A percentile compares a stretch with the other conserved stretches of the same genome.
These are phyloP conservation scores for Powellomyces hirtus DNA, from an alignment of 192 early-diverging fungal species.

Conservation along the genomic window DNA sequence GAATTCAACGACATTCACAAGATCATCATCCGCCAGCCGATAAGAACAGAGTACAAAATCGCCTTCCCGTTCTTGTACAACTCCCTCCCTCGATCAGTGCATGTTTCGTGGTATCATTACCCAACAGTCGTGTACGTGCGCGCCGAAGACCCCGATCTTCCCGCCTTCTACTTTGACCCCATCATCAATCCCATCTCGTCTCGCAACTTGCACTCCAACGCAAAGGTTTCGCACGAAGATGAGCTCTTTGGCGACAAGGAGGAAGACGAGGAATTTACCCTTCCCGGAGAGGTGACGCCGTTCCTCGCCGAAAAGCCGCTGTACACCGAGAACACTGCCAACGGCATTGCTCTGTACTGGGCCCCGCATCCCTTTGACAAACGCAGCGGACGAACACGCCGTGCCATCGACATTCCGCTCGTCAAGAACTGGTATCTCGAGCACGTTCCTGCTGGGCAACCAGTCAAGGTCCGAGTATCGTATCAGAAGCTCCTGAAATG, in stretches of 20 bases:
- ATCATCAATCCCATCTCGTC: slow-evolving; percentile 97
- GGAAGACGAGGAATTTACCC: slow-evolving; percentile 73
- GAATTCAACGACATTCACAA: slow-evolving; percentile 99
- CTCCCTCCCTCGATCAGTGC: slow-evolving; percentile 90
- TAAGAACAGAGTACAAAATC: slow-evolving; percentile 98
- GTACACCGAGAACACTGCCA: slow-evolving; percentile 90
- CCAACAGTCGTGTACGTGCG: slow-evolving; percentile 86
- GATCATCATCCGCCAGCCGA: slow-evolving; percentile 97
- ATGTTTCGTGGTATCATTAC: slow-evolving; percentile 89
- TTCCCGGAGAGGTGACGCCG: slow-evolving; percentile 76
- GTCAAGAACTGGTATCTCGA: slow-evolving; percentile 99
- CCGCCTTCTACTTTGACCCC: slow-evolving; percentile 97
- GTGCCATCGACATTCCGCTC: slow-evolving; percentile 91
- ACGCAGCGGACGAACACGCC: slow-evolving; percentile 82
- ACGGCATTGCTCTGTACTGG: slow-evolving; percentile 94
- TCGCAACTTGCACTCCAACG: slow-evolving; percentile 56
- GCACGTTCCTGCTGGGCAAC: slow-evolving; percentile 87
- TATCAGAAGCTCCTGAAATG: slow-evolving; percentile 98
- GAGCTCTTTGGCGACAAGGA: slow-evolving; percentile 65
- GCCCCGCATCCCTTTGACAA: slow-evolving; percentile 97
- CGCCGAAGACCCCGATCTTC: slow-evolving; percentile 91
- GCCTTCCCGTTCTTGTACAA: slow-evolving; percentile 99
- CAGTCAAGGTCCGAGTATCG: slow-evolving; percentile 97
- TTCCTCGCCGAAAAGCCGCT: slow-evolving; percentile 76
- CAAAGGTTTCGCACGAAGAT: slow-evolving; percentile 63